Evolutionary conservation across 2,329 filamentous ascomycete species (phyloP).

Genomic region (Aspergillus sp.): DNA sequence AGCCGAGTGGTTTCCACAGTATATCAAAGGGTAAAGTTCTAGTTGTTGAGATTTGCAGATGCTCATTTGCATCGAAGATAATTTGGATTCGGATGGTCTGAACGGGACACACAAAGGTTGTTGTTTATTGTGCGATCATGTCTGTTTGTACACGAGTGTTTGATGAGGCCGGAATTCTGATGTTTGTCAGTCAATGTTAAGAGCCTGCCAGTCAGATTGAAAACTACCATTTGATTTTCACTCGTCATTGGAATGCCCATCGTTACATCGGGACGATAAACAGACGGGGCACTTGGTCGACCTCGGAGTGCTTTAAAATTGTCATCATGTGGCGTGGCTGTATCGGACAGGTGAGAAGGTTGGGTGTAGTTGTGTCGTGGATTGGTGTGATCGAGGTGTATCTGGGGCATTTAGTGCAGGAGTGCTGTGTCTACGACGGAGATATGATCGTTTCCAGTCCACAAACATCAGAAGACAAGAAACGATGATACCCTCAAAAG

Average conservation of each 20-base stretch:
- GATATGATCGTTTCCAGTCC: not conserved
- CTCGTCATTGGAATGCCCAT: constrained; percentile 41
- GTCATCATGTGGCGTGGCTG: constrained; percentile 29
- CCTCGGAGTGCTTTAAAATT: constrained; percentile 28
- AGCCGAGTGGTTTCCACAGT: no score
- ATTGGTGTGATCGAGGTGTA: not conserved
- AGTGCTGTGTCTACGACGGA: not conserved
- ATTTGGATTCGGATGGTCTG: no score
- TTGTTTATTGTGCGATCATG: no score
- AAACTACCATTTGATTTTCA: constrained; percentile 39
- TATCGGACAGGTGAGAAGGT: not conserved
- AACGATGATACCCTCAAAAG: not conserved
- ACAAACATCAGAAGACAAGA: not conserved
- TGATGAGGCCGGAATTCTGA: no score
- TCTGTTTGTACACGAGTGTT: no score
- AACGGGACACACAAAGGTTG: no score
- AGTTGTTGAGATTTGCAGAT: no score
- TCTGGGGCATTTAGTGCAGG: not conserved
- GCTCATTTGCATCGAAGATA: no score
- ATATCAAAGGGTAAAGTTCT: no score
- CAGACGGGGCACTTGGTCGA: constrained; percentile 28
- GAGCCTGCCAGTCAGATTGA: constrained; percentile 37
- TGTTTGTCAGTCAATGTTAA: not conserved
- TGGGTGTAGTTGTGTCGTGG: not conserved
- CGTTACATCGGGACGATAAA: constrained; percentile 27